Conservation (phyloP, 2,329 filamentous ascomycete genomes). For the Aspergillus japonicus region DNA sequence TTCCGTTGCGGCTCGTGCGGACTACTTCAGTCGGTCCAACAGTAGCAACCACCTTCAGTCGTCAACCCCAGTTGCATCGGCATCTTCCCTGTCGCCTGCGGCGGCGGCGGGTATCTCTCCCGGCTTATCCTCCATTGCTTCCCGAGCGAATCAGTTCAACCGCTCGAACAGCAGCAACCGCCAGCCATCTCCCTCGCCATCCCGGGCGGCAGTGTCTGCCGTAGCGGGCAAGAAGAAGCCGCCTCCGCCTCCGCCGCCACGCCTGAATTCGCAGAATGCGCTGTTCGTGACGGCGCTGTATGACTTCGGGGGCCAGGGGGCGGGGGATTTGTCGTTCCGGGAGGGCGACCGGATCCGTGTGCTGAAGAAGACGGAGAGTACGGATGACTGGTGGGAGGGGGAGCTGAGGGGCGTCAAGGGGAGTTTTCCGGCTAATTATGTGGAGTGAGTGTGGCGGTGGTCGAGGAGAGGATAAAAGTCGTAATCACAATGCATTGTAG, state of each 20-base stretch:
- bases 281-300: slow-evolving; percentile 70
- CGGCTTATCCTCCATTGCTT: background rate
- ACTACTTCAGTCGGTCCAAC: slow-evolving; percentile 45
- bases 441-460: slow-evolving; percentile 41
- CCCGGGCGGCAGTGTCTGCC: slow-evolving; percentile 39
- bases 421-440: slow-evolving; percentile 83
- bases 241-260: slow-evolving; percentile 69
- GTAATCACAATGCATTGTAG: too few species aligned
- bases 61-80: slow-evolving; percentile 28
- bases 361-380: slow-evolving; percentile 73
- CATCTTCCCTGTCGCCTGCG: slow-evolving; percentile 22
- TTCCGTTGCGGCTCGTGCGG: slow-evolving; percentile 18
- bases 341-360: slow-evolving; percentile 78
- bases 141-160: slow-evolving; percentile 43
- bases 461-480: too few species aligned
- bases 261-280: slow-evolving; percentile 53
- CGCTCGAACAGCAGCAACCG: slow-evolving; percentile 25
- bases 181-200: slow-evolving; percentile 20
- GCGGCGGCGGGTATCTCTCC: slow-evolving; percentile 4
- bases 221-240: slow-evolving; percentile 66
- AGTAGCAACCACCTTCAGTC: background rate
- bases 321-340: slow-evolving; percentile 69
- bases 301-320: slow-evolving; percentile 67
- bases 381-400: slow-evolving; percentile 86
- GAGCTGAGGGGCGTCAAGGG: slow-evolving; percentile 68